phyloP scores from a whole-genome alignment of 73 alveolate species.

The Uronychia setigera region DNA sequence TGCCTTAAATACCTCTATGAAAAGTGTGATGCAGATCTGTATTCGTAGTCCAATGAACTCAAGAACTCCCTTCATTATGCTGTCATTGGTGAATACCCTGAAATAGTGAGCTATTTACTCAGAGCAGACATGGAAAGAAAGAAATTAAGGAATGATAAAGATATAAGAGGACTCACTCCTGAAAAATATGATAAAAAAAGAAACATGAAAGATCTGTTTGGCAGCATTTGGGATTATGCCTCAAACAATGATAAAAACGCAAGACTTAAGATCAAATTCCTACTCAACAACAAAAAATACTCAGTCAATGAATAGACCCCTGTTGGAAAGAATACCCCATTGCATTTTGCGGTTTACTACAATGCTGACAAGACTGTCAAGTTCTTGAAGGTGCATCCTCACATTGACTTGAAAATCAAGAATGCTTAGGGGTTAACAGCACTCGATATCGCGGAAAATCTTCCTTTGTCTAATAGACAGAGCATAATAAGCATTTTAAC shows the following conservation, averaged over 20 bases:
- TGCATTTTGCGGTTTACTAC: background rate
- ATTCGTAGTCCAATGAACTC: background rate
- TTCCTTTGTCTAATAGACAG: background rate
- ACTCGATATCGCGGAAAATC: background rate
- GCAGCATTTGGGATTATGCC: background rate
- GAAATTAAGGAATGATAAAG: background rate
- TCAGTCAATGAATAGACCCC: background rate
- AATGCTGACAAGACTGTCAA: background rate
- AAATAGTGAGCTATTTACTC: background rate
- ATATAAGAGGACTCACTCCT: background rate
- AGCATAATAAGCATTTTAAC: too few species aligned
- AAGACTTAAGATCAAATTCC: background rate
- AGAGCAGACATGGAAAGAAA: background rate
- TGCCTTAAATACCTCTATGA: background rate
- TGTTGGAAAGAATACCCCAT: background rate
- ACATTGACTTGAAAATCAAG: background rate
- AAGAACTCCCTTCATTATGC: slow-evolving; percentile 1
- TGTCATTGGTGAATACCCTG: background rate
- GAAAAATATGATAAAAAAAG: background rate
- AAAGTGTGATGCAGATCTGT: background rate
- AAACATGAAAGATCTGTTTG: background rate
- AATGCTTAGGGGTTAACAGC: background rate
- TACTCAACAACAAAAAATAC: background rate
- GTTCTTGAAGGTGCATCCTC: background rate
- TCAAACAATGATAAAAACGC: background rate